Evolutionary conservation across 495 filamentous ascomycete genomes (phyloP).

Genomic region (Aspergillus cavernicola): DNA sequence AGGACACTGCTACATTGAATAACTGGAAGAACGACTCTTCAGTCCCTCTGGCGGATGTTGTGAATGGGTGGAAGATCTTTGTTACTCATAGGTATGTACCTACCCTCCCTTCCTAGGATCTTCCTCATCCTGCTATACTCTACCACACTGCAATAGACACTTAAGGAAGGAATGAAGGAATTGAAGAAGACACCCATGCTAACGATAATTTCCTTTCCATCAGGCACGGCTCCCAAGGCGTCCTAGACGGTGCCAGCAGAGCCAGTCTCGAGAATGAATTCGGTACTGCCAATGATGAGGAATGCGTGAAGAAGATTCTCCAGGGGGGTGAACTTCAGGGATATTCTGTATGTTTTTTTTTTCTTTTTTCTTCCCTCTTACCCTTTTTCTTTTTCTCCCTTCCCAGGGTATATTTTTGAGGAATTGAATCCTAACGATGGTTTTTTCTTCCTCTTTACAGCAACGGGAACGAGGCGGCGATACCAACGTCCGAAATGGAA

Average conservation of each 20-base stretch:
- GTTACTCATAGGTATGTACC: constrained; percentile 77
- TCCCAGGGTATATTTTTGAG: too few relatives aligned
- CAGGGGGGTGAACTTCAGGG: constrained; percentile 69
- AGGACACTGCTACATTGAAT: constrained; percentile 64
- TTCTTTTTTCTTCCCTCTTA: not conserved
- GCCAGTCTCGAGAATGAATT: constrained; percentile 78
- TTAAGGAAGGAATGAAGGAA: too few relatives aligned
- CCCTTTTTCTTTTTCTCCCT: not conserved
- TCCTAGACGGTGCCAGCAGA: constrained; percentile 72
- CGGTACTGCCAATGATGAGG: constrained; percentile 71
- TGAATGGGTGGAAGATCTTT: constrained; percentile 87
- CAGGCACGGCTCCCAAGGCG: constrained; percentile 85
- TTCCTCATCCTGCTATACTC: not conserved
- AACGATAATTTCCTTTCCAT: not conserved
- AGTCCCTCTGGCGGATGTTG: constrained; percentile 76
- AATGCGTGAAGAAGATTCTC: constrained; percentile 74
- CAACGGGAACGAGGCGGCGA: constrained; percentile 5
- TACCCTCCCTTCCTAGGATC: not conserved
- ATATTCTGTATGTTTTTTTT: constrained; percentile 52
- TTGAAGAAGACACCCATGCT: not conserved
- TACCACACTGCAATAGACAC: too few relatives aligned
- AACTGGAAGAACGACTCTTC: constrained; percentile 81
- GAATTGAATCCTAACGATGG: not conserved
- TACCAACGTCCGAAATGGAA: constrained; percentile 6
- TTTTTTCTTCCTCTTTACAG: not conserved